phyloP scores from a whole-genome alignment of 257 asterid genomes.

The Anisodus acutangulus region DNA sequence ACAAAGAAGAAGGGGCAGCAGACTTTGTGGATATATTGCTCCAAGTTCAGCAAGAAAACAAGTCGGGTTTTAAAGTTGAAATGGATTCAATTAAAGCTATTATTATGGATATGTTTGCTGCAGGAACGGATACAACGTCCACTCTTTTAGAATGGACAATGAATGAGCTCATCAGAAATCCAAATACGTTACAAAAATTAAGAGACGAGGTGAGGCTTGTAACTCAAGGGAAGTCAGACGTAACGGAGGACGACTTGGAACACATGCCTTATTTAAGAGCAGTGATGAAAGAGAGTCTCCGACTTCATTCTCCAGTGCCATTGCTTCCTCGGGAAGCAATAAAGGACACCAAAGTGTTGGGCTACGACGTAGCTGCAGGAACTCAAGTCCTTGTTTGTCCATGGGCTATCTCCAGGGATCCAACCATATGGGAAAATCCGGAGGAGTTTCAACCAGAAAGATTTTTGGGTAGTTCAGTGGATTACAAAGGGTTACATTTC shows the following conservation, averaged over 20 bases:
- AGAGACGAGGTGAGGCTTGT: slow-evolving; percentile 40
- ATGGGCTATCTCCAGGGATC: slow-evolving; percentile 61
- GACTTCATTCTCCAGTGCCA: slow-evolving; percentile 55
- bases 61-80: slow-evolving; percentile 17
- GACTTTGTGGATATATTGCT: slow-evolving; percentile 41
- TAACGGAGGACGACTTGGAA: slow-evolving; percentile 44
- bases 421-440: slow-evolving; percentile 49
- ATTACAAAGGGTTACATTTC: slow-evolving; percentile 47
- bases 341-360: slow-evolving; percentile 42
- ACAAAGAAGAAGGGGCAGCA: neutral
- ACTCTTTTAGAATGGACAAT: slow-evolving; percentile 46
- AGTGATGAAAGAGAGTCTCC: slow-evolving; percentile 47
- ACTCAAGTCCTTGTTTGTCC: slow-evolving; percentile 46
- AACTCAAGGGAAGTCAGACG: slow-evolving; percentile 30
- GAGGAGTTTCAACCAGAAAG: slow-evolving; percentile 58
- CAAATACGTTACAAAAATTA: slow-evolving; percentile 30
- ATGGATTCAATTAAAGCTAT: slow-evolving; percentile 46
- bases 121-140: slow-evolving; percentile 54
- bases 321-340: slow-evolving; percentile 52
- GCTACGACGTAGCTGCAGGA: slow-evolving; percentile 44
- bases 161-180: slow-evolving; percentile 40
- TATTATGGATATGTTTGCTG: slow-evolving; percentile 52
- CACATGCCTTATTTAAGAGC: slow-evolving; percentile 53
- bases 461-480: slow-evolving; percentile 38
- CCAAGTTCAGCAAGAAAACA: slow-evolving; percentile 30